Evolutionary conservation across 192 early-diverging fungal species (phyloP).

Genomic region (Coemansia sp.): DNA sequence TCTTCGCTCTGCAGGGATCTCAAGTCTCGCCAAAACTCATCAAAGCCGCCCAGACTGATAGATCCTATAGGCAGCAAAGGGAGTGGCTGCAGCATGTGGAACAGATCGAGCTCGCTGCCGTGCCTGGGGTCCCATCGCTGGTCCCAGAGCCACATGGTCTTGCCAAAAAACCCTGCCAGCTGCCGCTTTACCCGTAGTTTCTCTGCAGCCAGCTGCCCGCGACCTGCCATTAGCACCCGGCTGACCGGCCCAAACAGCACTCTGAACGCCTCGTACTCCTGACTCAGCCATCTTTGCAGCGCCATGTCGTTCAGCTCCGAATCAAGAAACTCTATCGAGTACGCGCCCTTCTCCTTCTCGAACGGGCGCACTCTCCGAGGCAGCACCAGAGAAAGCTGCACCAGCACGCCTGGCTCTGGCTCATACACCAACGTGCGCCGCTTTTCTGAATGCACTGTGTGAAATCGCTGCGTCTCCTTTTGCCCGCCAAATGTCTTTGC

Average conservation of each 20-base stretch:
- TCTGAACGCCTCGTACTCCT: constrained; percentile 35
- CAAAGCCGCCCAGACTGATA: constrained; percentile 46
- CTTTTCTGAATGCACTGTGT: constrained; percentile 45
- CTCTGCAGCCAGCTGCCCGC: background rate
- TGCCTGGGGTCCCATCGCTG: constrained; percentile 23
- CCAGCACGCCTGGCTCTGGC: constrained; percentile 30
- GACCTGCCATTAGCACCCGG: background rate
- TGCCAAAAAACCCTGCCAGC: constrained; percentile 42
- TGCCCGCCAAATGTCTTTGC: constrained; percentile 34
- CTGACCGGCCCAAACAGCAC: constrained; percentile 31
- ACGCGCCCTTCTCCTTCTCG: constrained; percentile 41
- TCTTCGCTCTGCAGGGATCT: constrained; percentile 1
- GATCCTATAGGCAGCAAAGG: constrained; percentile 32
- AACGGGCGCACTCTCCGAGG: constrained; percentile 33
- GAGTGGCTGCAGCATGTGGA: constrained; percentile 25
- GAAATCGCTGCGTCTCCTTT: constrained; percentile 2
- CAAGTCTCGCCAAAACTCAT: constrained; percentile 43
- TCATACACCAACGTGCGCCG: constrained; percentile 39
- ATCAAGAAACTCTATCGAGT: constrained; percentile 46
- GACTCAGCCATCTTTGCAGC: constrained; percentile 25
- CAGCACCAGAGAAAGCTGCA: constrained; percentile 39
- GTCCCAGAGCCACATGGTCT: constrained; percentile 36
- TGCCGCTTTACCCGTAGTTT: constrained; percentile 18
- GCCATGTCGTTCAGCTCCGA: constrained; percentile 27
- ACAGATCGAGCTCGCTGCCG: constrained; percentile 31